Conservation (phyloP, 805 yeast genomes). For the Isabelozyma heimii region DNA sequence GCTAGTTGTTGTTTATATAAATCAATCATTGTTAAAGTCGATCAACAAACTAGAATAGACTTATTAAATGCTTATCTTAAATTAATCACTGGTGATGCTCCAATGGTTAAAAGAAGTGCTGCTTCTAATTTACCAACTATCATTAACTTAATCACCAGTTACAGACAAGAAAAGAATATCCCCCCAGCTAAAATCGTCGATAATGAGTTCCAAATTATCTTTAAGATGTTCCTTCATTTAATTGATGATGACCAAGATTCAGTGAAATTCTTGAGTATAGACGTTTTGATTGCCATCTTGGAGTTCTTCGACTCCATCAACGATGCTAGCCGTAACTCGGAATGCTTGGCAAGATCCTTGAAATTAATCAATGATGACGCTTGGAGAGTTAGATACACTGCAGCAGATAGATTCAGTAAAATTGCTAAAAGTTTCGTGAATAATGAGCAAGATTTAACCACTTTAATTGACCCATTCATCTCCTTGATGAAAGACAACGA, state of each 20-base stretch:
- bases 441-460: constrained; percentile 51
- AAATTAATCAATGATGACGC: constrained; percentile 82
- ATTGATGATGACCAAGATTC: constrained; percentile 90
- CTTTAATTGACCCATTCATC: constrained; percentile 70
- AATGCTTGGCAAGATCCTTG: constrained; percentile 62
- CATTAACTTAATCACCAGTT: constrained; percentile 50
- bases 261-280: constrained; percentile 86
- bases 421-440: constrained; percentile 65
- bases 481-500: constrained; percentile 84
- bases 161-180: constrained; percentile 30
- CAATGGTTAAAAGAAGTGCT: constrained; percentile 96
- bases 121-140: constrained; percentile 79
- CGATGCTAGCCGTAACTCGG: constrained; percentile 59
- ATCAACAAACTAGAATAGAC: constrained; percentile 52
- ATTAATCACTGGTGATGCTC: constrained; percentile 85
- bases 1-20: constrained; percentile 89
- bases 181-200: constrained; percentile 33
- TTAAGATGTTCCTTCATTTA: constrained; percentile 77
- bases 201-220: constrained; percentile 69
- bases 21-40: constrained; percentile 60
- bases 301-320: constrained; percentile 58
- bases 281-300: constrained; percentile 80
- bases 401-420: constrained; percentile 86
- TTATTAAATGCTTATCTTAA: constrained; percentile 66
- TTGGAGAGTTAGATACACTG: constrained; percentile 98